These are phyloP conservation scores for Populus tomentosa DNA, from an alignment of 441 rosid genomes.

Conservation along the genomic window DNA sequence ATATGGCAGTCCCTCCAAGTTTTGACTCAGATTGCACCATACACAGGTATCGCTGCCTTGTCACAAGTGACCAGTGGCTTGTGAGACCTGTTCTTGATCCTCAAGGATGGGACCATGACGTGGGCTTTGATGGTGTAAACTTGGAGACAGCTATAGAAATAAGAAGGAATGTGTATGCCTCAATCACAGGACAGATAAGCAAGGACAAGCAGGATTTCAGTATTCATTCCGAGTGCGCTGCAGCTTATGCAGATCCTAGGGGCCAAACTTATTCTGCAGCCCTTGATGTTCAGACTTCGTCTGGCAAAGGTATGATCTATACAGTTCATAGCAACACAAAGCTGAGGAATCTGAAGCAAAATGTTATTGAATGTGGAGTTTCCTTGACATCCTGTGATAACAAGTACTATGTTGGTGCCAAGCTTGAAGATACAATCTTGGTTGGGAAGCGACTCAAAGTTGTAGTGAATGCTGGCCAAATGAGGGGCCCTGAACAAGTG, in stretches of 20 bases:
- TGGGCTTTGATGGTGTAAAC: constrained; percentile 85
- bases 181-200: constrained; percentile 68
- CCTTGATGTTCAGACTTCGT: constrained; percentile 60
- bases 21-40: constrained; percentile 67
- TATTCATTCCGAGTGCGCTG: constrained; percentile 69
- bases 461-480: constrained; percentile 58
- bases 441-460: constrained; percentile 73
- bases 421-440: constrained; percentile 63
- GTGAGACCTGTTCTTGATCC: constrained; percentile 86
- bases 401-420: constrained; percentile 64
- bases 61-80: constrained; percentile 55
- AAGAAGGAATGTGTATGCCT: constrained; percentile 45
- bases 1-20: constrained; percentile 74
- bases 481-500: constrained; percentile 57
- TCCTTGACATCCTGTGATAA: constrained; percentile 56
- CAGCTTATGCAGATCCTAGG: constrained; percentile 43
- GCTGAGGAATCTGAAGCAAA: constrained; percentile 56
- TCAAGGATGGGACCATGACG: constrained; percentile 96
- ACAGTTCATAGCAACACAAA: constrained; percentile 56
- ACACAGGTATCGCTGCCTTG: constrained; percentile 65
- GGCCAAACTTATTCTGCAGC: constrained; percentile 58
- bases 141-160: constrained; percentile 63
- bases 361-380: constrained; percentile 55
- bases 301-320: constrained; percentile 70
- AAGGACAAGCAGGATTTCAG: constrained; percentile 78